A percentile compares a stretch with the other conserved stretches of the same genome.
These are phyloP conservation scores for Syncephalastrum sp. DNA, from an alignment of 371 early-diverging fungal species.

Conservation along the genomic window DNA sequence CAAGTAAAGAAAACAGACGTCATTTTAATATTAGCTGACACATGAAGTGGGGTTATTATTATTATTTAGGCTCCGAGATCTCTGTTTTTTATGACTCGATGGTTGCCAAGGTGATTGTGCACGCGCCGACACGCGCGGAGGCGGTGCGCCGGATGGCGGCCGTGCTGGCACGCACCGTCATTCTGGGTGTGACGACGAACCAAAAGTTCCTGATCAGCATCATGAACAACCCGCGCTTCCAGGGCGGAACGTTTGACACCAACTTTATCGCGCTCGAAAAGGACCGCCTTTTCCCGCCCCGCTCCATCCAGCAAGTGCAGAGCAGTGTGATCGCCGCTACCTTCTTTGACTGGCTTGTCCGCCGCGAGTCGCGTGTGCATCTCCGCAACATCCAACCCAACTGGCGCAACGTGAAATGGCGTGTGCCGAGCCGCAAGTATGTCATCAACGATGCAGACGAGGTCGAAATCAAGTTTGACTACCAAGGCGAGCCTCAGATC, in stretches of 20 bases:
- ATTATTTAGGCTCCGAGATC: constrained; percentile 64
- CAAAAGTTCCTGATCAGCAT: constrained; percentile 61
- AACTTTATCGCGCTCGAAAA: constrained; percentile 54
- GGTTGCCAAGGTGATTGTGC: constrained; percentile 86
- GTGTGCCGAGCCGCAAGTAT: constrained; percentile 40
- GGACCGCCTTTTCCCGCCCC: constrained; percentile 22
- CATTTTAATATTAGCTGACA: neutral
- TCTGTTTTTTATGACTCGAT: constrained; percentile 80
- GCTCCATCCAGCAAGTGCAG: constrained; percentile 17
- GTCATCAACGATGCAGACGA: constrained; percentile 29
- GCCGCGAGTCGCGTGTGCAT: constrained; percentile 45
- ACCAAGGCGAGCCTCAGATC: constrained; percentile 29
- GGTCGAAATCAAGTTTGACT: constrained; percentile 45
- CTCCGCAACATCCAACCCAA: constrained; percentile 52
- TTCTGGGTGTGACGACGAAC: constrained; percentile 68
- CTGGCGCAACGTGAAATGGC: constrained; percentile 61
- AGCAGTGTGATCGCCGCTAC: constrained; percentile 39
- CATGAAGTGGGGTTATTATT: neutral
- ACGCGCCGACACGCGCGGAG: constrained; percentile 76
- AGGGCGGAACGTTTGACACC: constrained; percentile 59
- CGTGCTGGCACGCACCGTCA: constrained; percentile 64
- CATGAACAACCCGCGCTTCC: constrained; percentile 57
- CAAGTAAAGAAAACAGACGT: constrained; percentile 12
- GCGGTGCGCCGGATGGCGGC: constrained; percentile 74
- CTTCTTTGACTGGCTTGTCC: constrained; percentile 56